These are phyloP conservation scores for Neoboletus brunneissimus DNA, from an alignment of 768 basidiomycete genomes.

Conservation along the genomic window DNA sequence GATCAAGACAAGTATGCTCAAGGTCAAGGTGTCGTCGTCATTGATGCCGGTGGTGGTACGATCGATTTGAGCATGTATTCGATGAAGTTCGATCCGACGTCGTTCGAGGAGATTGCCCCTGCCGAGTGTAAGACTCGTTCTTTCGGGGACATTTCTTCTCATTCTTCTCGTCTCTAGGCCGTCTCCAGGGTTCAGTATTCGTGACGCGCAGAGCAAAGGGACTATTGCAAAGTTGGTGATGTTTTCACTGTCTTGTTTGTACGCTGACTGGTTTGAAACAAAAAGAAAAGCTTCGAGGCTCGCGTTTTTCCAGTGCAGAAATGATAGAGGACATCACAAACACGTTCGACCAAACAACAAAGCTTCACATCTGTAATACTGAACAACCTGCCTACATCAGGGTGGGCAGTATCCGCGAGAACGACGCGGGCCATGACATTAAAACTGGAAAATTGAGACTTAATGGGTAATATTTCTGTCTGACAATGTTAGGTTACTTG, in stretches of 20 bases:
- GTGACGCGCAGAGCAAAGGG: slow-evolving; percentile 32
- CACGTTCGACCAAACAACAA: slow-evolving; percentile 36
- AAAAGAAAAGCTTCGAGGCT: slow-evolving; percentile 27
- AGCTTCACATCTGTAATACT: slow-evolving; percentile 36
- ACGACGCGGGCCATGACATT: slow-evolving; percentile 31
- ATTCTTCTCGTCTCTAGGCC: slow-evolving; percentile 18
- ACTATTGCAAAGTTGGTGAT: slow-evolving; percentile 28
- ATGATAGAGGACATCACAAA: slow-evolving; percentile 32
- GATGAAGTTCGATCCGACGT: slow-evolving; percentile 34
- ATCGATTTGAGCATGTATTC: slow-evolving; percentile 39
- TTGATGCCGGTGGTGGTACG: slow-evolving; percentile 48
- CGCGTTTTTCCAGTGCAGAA: slow-evolving; percentile 26
- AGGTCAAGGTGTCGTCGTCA: slow-evolving; percentile 38
- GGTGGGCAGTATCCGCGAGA: slow-evolving; percentile 37
- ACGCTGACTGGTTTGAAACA: not conserved
- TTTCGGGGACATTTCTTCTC: not conserved
- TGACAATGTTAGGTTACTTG: not conserved
- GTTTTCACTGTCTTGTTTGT: not conserved
- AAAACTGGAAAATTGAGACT: slow-evolving; percentile 36
- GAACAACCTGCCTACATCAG: slow-evolving; percentile 36
- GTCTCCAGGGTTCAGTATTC: slow-evolving; percentile 37
- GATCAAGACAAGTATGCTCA: slow-evolving; percentile 12
- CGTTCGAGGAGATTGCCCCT: slow-evolving; percentile 36
- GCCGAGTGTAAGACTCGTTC: slow-evolving; percentile 26
- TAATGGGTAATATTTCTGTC: slow-evolving; percentile 25